phyloP scores from a whole-genome alignment of 2,329 filamentous ascomycete genomes.

The Ophiocordyceps polyrhachis-furcata region DNA sequence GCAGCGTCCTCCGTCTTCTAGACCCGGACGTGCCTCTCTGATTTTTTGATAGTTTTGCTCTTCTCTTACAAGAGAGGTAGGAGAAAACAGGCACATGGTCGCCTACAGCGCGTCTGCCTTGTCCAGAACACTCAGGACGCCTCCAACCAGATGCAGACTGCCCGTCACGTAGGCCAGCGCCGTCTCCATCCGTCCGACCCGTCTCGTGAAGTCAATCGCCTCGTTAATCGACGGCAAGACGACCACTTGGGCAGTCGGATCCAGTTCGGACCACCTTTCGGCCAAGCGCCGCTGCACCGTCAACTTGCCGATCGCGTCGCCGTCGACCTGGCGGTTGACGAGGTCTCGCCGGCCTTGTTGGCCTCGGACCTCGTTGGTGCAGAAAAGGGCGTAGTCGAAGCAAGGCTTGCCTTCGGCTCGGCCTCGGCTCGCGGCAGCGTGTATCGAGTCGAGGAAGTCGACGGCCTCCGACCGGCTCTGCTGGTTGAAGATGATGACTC shows the following conservation, averaged over 20 bases:
- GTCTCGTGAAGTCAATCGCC: constrained; percentile 28
- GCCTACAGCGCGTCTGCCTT: constrained; percentile 22
- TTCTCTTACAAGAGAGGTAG: background rate
- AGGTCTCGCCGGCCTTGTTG: constrained; percentile 34
- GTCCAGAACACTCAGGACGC: constrained; percentile 30
- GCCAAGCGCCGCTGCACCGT: constrained; percentile 34
- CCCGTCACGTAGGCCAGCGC: constrained; percentile 38
- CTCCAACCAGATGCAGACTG: constrained; percentile 44
- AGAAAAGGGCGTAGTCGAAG: constrained; percentile 67
- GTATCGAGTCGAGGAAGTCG: constrained; percentile 31
- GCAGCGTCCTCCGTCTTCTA: constrained; percentile 56
- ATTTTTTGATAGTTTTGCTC: background rate
- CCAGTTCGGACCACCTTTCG: constrained; percentile 28
- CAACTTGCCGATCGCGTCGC: constrained; percentile 30
- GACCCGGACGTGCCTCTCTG: constrained; percentile 25
- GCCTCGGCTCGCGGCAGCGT: constrained; percentile 15
- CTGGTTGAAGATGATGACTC: constrained; percentile 76
- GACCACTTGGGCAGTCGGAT: constrained; percentile 24
- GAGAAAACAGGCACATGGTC: too few relatives aligned
- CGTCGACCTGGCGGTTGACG: constrained; percentile 34
- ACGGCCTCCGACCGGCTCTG: constrained; percentile 36
- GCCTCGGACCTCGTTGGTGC: constrained; percentile 49
- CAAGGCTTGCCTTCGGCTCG: constrained; percentile 8
- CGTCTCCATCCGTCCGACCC: constrained; percentile 14
- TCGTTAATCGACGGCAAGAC: constrained; percentile 35